Evolutionary conservation across 495 filamentous ascomycete species (phyloP).

Genomic region (Corynascus novoguineensis): DNA sequence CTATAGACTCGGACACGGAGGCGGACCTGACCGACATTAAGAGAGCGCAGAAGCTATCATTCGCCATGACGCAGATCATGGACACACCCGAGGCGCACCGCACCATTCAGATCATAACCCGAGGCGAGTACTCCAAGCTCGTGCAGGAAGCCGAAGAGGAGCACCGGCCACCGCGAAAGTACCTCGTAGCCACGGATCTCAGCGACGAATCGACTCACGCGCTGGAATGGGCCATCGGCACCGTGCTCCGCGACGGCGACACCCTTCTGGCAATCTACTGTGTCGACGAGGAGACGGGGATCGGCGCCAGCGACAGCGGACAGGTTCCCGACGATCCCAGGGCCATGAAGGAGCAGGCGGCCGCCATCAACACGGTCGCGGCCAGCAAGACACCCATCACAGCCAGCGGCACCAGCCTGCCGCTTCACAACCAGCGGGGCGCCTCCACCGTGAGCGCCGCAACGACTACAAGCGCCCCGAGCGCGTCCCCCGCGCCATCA

Average conservation of each 20-base stretch:
- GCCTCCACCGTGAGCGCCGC: too few relatives aligned
- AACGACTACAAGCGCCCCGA: too few relatives aligned
- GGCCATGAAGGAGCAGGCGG: slow-evolving; percentile 65
- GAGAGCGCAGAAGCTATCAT: slow-evolving; percentile 74
- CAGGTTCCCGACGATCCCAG: slow-evolving; percentile 47
- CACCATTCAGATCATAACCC: slow-evolving; percentile 78
- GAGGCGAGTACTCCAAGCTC: slow-evolving; percentile 73
- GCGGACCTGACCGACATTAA: slow-evolving; percentile 77
- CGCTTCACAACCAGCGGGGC: slow-evolving; percentile 13
- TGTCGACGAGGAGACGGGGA: slow-evolving; percentile 75
- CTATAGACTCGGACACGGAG: slow-evolving; percentile 81
- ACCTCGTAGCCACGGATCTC: slow-evolving; percentile 87
- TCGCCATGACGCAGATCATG: slow-evolving; percentile 71
- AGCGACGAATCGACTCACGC: slow-evolving; percentile 92
- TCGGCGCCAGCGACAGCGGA: slow-evolving; percentile 31
- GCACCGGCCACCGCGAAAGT: slow-evolving; percentile 73
- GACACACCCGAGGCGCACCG: slow-evolving; percentile 70
- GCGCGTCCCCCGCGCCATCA: slow-evolving; percentile 41
- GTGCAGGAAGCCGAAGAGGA: slow-evolving; percentile 68
- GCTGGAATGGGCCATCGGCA: slow-evolving; percentile 94
- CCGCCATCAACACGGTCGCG: slow-evolving; percentile 42
- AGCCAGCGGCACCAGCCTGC: slow-evolving; percentile 21
- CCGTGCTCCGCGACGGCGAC: slow-evolving; percentile 90
- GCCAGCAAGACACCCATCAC: slow-evolving; percentile 33
- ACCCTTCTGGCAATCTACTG: slow-evolving; percentile 89